Base-by-base conservation (phyloP, 345 rosid genomes). In the Mangifera indica region DNA sequence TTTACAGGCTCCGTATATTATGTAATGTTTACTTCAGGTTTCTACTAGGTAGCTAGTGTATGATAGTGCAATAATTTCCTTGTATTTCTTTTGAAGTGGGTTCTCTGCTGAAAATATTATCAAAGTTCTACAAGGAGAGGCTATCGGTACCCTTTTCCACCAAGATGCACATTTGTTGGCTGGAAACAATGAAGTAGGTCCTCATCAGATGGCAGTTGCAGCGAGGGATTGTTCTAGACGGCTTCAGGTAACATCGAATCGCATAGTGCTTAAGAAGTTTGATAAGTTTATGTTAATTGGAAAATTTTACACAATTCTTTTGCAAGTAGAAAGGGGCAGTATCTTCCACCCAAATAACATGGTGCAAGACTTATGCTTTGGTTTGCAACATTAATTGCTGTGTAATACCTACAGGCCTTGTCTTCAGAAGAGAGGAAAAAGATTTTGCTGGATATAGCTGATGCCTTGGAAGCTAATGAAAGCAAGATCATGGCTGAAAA, bases 61-160 rank as follows among this genome's bases (percentile, higher is more conserved):
- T 60, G 73, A 54, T 69, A 63, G 22, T 53, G 60, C 29, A 24
- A 61, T 70, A 59, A 74, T 62, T 32, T 63, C 3, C 42, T n/a
- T 73, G 55, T 73, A 17, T 74, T 78, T 75, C 71, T 73, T 80
- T 80, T 80, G 69, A 54, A 96, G 99, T 81, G 98, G 99, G 20
- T 89, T 40, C 83, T 84, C 94, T 53, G 82, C 87, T 71, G 90
- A 80, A 77, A 92, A 84, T 81, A 89, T 95, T 48, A 76, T 80
- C 67, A 88, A 88, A 81, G 94, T 93, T 68, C 96, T 96, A 65
- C 87, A 87, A 81, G 99, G 99, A 69, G 88, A 89, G 80, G 79
- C 83, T 66, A 75, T 93, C 18, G 99, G 99, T 73, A 93, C 99
- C 69, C 91, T 96, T 51, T 96, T 96, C 84, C 99, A 96, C 79